Percentiles rank a stretch among this genome's conserved stretches.
Evolutionary conservation across 2,329 filamentous ascomycete species (phyloP).

Genomic region (Claviceps sp.): DNA sequence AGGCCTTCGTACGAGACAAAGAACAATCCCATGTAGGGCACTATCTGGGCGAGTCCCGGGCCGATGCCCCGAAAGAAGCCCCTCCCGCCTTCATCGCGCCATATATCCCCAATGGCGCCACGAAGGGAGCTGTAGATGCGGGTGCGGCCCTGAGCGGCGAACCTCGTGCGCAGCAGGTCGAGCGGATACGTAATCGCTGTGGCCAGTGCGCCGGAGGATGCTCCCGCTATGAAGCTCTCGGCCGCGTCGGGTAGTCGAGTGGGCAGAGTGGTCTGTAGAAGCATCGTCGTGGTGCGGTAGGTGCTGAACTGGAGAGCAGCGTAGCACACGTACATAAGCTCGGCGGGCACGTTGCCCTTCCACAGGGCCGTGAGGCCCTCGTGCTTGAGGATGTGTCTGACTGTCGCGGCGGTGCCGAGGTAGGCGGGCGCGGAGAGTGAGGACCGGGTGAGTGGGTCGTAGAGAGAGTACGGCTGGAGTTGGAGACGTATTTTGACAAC

Average conservation of each 20-base stretch:
- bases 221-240: constrained; percentile 74
- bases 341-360: constrained; percentile 96
- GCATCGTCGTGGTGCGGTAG: constrained; percentile 62
- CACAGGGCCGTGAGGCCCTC: constrained; percentile 82
- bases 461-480: constrained; percentile 75
- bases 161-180: constrained; percentile 83
- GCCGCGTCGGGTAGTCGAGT: constrained; percentile 46
- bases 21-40: constrained; percentile 95
- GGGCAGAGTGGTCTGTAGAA: constrained; percentile 41
- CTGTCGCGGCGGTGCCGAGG: constrained; percentile 63
- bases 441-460: constrained; percentile 54
- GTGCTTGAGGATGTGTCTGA: constrained; percentile 61
- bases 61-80: constrained; percentile 84
- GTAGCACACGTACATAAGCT: constrained; percentile 88
- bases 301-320: constrained; percentile 79
- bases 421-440: constrained; percentile 37
- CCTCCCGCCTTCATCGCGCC: constrained; percentile 53
- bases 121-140: constrained; percentile 65
- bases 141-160: constrained; percentile 81
- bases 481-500: constrained; percentile 97
- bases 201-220: constrained; percentile 66
- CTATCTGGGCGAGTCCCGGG: constrained; percentile 73
- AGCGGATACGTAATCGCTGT: constrained; percentile 83
- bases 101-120: constrained; percentile 59
- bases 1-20: constrained; percentile 80